Conservation (phyloP, 2,329 filamentous ascomycete species). For the Xylariaceae sp. region DNA sequence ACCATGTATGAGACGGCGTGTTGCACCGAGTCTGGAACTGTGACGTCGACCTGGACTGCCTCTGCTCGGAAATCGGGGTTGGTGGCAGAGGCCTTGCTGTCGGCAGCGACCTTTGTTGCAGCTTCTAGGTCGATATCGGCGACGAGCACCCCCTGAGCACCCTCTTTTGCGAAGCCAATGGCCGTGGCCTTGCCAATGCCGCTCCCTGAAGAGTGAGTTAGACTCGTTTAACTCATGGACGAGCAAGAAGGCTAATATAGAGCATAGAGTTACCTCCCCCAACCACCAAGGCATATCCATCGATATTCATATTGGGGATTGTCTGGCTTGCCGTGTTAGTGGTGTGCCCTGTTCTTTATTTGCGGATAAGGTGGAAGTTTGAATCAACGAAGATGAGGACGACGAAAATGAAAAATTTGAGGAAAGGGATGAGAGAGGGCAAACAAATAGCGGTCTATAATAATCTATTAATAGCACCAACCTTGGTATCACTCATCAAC, state of each 20-base stretch:
- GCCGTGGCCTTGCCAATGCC: slow-evolving; percentile 1
- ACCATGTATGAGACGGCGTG: neutral
- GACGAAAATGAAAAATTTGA: too few relatives aligned
- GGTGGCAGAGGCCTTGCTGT: neutral
- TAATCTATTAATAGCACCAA: too few relatives aligned
- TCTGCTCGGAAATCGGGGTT: neutral
- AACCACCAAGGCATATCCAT: slow-evolving; percentile 2
- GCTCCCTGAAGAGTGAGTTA: neutral
- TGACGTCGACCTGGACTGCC: slow-evolving; percentile 1
- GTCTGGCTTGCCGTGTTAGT: too few relatives aligned
- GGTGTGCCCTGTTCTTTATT: too few relatives aligned
- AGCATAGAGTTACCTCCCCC: slow-evolving; percentile 5
- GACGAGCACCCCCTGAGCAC: neutral
- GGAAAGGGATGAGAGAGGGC: too few relatives aligned
- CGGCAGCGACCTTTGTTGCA: neutral
- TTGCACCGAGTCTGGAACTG: neutral
- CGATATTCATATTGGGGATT: slow-evolving; percentile 1
- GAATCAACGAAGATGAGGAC: too few relatives aligned
- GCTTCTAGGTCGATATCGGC: neutral
- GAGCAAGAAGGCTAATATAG: neutral
- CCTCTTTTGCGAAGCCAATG: neutral
- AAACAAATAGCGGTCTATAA: too few relatives aligned
- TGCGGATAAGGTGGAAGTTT: too few relatives aligned
- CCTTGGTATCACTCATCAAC: too few relatives aligned
- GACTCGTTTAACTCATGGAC: neutral